Conservation (phyloP, 371 early-diverging fungal species). For the Dentiscutata heterogama region DNA sequence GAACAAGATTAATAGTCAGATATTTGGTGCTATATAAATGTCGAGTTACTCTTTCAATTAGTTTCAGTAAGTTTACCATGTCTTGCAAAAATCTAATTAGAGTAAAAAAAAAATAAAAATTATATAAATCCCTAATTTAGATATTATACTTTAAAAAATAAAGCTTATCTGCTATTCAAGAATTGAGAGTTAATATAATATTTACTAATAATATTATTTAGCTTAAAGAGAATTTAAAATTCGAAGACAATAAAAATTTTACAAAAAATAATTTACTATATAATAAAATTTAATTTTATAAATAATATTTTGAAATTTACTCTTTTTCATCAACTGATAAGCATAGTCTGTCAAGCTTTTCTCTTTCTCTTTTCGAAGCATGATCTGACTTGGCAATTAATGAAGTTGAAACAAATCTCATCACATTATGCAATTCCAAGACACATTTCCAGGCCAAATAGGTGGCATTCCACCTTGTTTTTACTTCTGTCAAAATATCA, state of each 20-base stretch:
- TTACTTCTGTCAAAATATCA: slow-evolving; percentile 4
- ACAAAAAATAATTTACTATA: not conserved
- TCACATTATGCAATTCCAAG: slow-evolving; percentile 1
- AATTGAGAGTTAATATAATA: not conserved
- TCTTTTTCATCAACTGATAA: slow-evolving; percentile 7
- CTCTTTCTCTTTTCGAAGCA: not conserved
- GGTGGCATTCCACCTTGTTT: not conserved
- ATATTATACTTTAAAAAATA: not conserved
- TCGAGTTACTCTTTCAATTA: slow-evolving; percentile 4
- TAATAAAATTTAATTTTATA: not conserved
- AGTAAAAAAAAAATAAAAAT: not conserved
- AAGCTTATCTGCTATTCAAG: not conserved
- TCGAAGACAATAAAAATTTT: not conserved
- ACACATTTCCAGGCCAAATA: not conserved
- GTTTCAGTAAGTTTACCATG: not conserved
- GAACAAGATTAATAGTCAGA: not conserved
- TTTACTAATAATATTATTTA: not conserved
- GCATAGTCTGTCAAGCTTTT: not conserved
- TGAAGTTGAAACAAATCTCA: not conserved
- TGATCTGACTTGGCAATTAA: not conserved
- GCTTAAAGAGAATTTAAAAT: not conserved
- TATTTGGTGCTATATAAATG: not conserved
- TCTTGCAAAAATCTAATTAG: slow-evolving; percentile 6
- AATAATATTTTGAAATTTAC: not conserved
- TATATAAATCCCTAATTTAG: not conserved